Evolutionary conservation across 139 green algal genomes (phyloP), one percentile per base, ranked within the genome.

Genomic region (Pseudopediastrum boryanum): DNA sequence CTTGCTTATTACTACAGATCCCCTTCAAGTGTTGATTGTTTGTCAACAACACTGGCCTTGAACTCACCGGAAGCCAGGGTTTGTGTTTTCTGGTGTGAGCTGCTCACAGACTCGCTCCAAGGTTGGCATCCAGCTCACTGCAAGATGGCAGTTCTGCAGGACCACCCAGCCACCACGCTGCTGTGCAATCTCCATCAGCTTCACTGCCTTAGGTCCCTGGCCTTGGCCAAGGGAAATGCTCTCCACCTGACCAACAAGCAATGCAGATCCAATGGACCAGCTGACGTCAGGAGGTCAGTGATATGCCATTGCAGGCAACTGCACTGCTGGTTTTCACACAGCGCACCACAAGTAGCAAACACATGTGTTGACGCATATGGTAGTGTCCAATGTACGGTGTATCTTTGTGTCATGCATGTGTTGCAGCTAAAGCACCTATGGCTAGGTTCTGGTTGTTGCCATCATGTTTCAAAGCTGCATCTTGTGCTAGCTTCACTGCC

Each of bases 91-190:
- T 63, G 90, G 79, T 31, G 91, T 85, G 59, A 91, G 85, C 70
- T 87, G 75, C 79, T 95, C 91, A 73, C 85, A 91, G 29, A 95
- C 90, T 27, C 87, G 75, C 83, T 96, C 92, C 63, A 96, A 85
- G 19, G 82, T 78, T 0, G 91, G 90, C 79, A 95, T 78, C 65
- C 89, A 95, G 48, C 61, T 84, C 56, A 87, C 87, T 23, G 89
- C 89, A 46, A 95, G 85, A 81, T 95, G 91, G 85, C 91, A 95
- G 85, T 95, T 95, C 84, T 93, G 82, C 51, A 94, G 77, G 46
- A 93, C 85, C 43, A 96, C 90, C 92, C 92, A 96, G n/a, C 75
- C 71, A 59, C 92, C 92, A 25, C 72, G 51, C 19, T 58, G 54
- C 63, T 79, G 76, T 19, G 81, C 89, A 48, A 51, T 78, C 59